Conservation (phyloP, 768 basidiomycete genomes). For the Sarcomyxa edulis region DNA sequence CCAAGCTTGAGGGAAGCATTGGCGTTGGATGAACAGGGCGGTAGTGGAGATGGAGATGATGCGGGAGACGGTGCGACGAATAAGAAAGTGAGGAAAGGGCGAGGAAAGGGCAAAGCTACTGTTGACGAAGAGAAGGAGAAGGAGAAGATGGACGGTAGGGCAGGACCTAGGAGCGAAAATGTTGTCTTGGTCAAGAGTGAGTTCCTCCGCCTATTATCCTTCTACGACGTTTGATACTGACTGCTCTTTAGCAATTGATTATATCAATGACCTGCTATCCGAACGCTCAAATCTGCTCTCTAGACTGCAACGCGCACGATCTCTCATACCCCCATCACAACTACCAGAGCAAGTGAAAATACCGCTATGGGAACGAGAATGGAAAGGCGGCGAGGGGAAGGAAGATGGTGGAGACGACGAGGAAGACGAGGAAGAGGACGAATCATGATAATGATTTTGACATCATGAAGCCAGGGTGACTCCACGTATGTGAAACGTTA, state of each 20-base stretch:
- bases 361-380: slow-evolving; percentile 77
- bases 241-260: slow-evolving; percentile 68
- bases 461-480: too few relatives aligned
- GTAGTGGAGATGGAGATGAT: slow-evolving; percentile 17
- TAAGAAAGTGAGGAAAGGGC: slow-evolving; percentile 26
- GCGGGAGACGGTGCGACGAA: slow-evolving; percentile 12
- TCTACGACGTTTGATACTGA: slow-evolving; percentile 2
- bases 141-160: slow-evolving; percentile 74
- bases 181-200: slow-evolving; percentile 84
- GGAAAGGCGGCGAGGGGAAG: slow-evolving; percentile 69
- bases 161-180: slow-evolving; percentile 88
- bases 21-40: slow-evolving; percentile 62
- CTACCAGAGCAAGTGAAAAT: slow-evolving; percentile 37
- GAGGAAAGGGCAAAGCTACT: slow-evolving; percentile 26
- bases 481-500: too few relatives aligned
- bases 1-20: slow-evolving; percentile 82
- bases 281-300: slow-evolving; percentile 52
- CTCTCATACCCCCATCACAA: slow-evolving; percentile 53
- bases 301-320: slow-evolving; percentile 57
- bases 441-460: too few relatives aligned
- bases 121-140: slow-evolving; percentile 41
- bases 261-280: slow-evolving; percentile 62
- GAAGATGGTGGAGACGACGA: slow-evolving; percentile 39
- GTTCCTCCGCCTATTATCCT: slow-evolving; percentile 22
- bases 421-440: slow-evolving; percentile 43